Base-by-base conservation (phyloP, 306 rosid species). In the Acacia acuminata region DNA sequence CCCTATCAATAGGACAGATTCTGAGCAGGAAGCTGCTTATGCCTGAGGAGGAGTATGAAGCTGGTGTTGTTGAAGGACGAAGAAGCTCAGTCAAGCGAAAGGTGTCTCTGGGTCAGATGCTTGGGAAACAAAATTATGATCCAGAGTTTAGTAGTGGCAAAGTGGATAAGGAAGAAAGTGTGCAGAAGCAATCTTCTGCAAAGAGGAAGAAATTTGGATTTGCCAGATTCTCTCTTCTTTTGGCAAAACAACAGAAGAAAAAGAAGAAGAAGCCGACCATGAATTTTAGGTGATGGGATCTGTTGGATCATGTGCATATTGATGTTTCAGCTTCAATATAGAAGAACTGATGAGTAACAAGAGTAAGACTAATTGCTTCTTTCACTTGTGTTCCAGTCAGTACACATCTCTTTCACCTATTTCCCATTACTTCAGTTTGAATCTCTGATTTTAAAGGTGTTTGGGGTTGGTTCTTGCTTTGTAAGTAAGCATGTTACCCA, bases 181-280 rank as follows among this genome's bases (percentile, higher is more conserved):
- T 65, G 77, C 88, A 77, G 83, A 92, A 90, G 84, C 91, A 79
- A 45, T 84, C 84, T 75, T 81, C 89, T 82, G 91, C 93, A 5
- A 94, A 92, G 90, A 91, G 97, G 71, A 96, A 96, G 97, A 93
- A 93, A 81, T 94, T 90, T 9, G 98, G 99, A 65, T 94, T 96
- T 44, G 91, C 91, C 34, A 78, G 92, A 84, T 88, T 96, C 89
- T 89, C 98, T 2, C 86, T 91, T 43, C 92, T 90, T 81, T 43
- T 96, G 94, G 78, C 90, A 14, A 96, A 91, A 84, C 97, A 89
- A 44, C 94, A 88, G 76, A 71, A 71, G 58, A 71, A 8, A 63
- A 89, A 90, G 93, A 96, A 89, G 84, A 93, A 94, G 91, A 93
- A 87, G 84, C 90, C 90, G 60, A 75, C 83, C 9, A 61, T 79